A percentile compares a stretch with the other conserved stretches of the same genome.
These are phyloP conservation scores for Zalerion maritima DNA, from an alignment of 495 filamentous ascomycete species.

Conservation along the genomic window DNA sequence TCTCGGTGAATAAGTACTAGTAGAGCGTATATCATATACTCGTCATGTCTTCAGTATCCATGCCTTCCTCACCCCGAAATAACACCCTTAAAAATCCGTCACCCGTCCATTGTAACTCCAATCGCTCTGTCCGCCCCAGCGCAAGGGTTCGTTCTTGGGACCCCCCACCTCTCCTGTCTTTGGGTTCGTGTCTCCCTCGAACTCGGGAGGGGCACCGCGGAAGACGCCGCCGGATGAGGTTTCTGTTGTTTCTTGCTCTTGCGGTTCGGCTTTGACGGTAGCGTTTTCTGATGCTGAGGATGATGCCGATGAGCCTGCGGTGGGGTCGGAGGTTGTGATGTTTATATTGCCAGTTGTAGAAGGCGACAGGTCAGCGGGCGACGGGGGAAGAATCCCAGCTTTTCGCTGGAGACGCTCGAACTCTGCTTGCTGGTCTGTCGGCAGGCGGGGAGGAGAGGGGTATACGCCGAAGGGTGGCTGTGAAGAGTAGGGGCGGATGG, in stretches of 20 bases:
- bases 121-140: constrained; percentile 71
- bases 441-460: constrained; percentile 71
- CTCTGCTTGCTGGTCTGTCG: constrained; percentile 78
- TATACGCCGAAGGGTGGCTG: constrained; percentile 17
- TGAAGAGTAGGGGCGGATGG: constrained; percentile 11
- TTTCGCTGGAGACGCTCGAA: constrained; percentile 71
- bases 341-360: constrained; percentile 1
- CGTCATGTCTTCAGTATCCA: too few species aligned
- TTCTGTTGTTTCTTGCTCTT: not conserved
- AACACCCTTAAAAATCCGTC: constrained; percentile 81
- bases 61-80: too few species aligned
- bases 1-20: too few species aligned
- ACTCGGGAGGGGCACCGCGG: constrained; percentile 69
- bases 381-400: constrained; percentile 19
- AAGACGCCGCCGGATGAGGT: constrained; percentile 17
- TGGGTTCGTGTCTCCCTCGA: constrained; percentile 84
- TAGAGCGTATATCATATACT: too few species aligned
- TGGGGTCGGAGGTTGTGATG: constrained; percentile 2
- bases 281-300: not conserved
- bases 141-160: constrained; percentile 91
- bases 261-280: not conserved
- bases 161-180: constrained; percentile 94
- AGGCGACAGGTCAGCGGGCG: constrained; percentile 4
- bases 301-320: not conserved
- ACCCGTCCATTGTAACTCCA: constrained; percentile 95